Conservation (phyloP, 2,329 filamentous ascomycete species). For the Sclerotiophoma versabilis region DNA sequence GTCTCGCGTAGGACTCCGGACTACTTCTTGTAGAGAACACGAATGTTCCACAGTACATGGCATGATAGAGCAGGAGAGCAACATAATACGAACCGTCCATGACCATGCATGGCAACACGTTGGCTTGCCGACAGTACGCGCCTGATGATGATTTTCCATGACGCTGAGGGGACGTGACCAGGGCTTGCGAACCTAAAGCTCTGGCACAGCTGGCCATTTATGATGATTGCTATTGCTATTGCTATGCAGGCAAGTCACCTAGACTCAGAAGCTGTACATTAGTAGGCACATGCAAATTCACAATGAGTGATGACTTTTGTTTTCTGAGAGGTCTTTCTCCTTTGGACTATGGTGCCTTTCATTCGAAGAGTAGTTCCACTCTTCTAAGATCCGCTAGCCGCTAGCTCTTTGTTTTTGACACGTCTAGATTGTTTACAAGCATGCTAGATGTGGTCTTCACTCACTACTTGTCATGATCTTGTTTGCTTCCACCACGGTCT, state of each 20-base stretch:
- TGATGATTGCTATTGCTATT: neutral
- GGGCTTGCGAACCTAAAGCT: neutral
- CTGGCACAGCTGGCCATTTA: neutral
- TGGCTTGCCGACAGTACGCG: neutral
- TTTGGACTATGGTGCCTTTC: too few species aligned
- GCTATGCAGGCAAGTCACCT: slow-evolving; percentile 1
- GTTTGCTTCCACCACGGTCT: too few species aligned
- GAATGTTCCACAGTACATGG: slow-evolving; percentile 22
- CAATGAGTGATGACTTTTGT: slow-evolving; percentile 8
- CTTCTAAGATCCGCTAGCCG: neutral
- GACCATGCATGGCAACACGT: neutral
- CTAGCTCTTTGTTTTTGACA: neutral
- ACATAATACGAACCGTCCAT: slow-evolving; percentile 8
- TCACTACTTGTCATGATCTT: too few species aligned
- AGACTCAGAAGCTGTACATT: neutral
- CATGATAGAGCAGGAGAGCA: slow-evolving; percentile 21
- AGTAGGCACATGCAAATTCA: slow-evolving; percentile 1
- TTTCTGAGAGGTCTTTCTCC: neutral
- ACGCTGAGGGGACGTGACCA: neutral
- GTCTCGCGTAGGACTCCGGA: slow-evolving; percentile 93
- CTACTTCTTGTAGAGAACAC: slow-evolving; percentile 84
- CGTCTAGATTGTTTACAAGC: too few species aligned
- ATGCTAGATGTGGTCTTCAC: too few species aligned
- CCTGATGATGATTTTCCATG: neutral
- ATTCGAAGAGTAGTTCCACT: neutral